These are phyloP conservation scores for Zelopaecilomyces penicillatus DNA, from an alignment of 2,329 filamentous ascomycete species.

Conservation along the genomic window DNA sequence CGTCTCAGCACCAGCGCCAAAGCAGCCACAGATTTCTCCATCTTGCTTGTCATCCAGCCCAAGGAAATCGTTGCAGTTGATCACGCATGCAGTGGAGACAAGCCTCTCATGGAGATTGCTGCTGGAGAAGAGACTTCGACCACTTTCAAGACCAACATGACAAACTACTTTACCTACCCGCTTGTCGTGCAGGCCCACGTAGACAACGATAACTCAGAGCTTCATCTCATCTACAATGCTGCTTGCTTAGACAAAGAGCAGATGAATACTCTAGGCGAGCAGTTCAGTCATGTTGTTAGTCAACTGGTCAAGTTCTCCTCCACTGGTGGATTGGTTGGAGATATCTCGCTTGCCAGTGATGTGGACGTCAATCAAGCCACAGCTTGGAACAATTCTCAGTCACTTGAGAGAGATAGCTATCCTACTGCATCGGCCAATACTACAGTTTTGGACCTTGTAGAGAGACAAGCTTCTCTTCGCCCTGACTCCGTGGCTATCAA, in stretches of 20 bases:
- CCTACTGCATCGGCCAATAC: no score
- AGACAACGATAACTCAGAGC: background rate
- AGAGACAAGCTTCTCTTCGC: no score
- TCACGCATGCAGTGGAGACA: background rate
- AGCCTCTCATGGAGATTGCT: background rate
- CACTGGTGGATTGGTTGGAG: no score
- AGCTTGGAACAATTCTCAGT: no score
- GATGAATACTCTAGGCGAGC: no score
- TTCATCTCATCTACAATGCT: conserved; percentile 2
- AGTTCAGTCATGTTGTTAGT: no score
- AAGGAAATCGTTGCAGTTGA: conserved; percentile 1
- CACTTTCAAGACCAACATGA: background rate
- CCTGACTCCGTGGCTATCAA: no score
- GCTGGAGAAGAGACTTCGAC: background rate
- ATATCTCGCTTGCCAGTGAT: no score
- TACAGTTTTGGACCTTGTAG: no score
- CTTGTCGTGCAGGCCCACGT: conserved; percentile 2
- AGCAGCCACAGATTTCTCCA: conserved; percentile 18
- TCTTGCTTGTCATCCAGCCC: conserved; percentile 20
- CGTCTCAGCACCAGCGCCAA: conserved; percentile 6
- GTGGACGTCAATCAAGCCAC: no score
- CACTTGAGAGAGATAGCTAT: no score
- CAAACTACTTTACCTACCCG: conserved; percentile 1
- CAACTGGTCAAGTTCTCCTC: no score
- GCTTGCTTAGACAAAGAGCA: background rate